A percentile compares a stretch with the other conserved stretches of the same genome.
Evolutionary conservation across 495 filamentous ascomycete genomes (phyloP).

Genomic region (Cudoniella acicularis): DNA sequence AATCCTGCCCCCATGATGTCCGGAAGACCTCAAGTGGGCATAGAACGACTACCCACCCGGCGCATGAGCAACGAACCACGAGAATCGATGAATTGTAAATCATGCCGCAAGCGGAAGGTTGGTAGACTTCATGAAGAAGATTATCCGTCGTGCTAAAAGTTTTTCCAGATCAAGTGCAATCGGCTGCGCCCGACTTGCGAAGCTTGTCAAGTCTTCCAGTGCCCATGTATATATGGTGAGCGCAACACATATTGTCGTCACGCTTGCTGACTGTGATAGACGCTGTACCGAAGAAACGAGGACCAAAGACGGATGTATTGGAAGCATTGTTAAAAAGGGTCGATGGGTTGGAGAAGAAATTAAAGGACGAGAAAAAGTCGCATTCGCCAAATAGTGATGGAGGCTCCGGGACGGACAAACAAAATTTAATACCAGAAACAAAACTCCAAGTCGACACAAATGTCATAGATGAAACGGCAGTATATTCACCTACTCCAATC

Average conservation of each 20-base stretch:
- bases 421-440: conserved; percentile 19
- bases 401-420: conserved; percentile 32
- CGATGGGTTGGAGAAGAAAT: conserved; percentile 73
- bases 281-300: conserved; percentile 82
- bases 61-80: conserved; percentile 71
- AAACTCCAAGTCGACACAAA: conserved; percentile 18
- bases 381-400: conserved; percentile 49
- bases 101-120: conserved; percentile 77
- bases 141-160: conserved; percentile 15
- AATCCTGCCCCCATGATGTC: conserved; percentile 13
- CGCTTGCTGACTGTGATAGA: conserved; percentile 44
- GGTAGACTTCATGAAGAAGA: conserved; percentile 37
- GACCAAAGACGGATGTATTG: conserved; percentile 83
- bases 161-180: conserved; percentile 77
- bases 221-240: conserved; percentile 83
- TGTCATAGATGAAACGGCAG: conserved; percentile 24
- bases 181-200: conserved; percentile 79
- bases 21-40: conserved; percentile 71
- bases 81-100: conserved; percentile 93
- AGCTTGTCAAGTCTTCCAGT: conserved; percentile 84
- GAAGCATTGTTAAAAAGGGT: conserved; percentile 81
- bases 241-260: neutral
- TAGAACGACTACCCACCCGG: conserved; percentile 70
- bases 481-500: conserved; percentile 34
- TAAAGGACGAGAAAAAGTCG: conserved; percentile 53